Evolutionary conservation across 208 protist genomes (phyloP).

Genomic region (Leishmania gerbilli): DNA sequence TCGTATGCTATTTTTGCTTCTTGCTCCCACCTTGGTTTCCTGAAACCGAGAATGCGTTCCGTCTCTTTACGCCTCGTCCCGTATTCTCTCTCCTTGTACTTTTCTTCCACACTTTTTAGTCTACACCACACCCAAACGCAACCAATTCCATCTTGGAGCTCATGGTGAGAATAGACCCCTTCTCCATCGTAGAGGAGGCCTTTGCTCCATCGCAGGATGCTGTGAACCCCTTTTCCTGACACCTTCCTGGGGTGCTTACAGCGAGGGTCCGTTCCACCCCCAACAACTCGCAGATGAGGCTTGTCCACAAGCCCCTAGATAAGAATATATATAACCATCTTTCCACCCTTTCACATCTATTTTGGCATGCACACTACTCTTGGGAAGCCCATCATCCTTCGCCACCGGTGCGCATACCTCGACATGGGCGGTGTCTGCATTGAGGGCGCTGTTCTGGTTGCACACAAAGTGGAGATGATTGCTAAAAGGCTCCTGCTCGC

Average conservation of each 20-base stretch:
- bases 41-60: not conserved
- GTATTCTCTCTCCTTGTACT: not conserved
- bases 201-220: slow-evolving; percentile 28
- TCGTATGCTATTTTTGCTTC: not conserved
- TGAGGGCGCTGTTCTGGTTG: slow-evolving; percentile 56
- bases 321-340: slow-evolving; percentile 37
- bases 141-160: slow-evolving; percentile 13
- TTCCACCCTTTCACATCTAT: slow-evolving; percentile 74
- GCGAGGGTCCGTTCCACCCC: slow-evolving; percentile 10
- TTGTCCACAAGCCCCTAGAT: slow-evolving; percentile 35
- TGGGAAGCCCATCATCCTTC: slow-evolving; percentile 63
- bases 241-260: slow-evolving; percentile 28
- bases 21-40: not conserved
- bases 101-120: not conserved
- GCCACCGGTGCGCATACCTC: slow-evolving; percentile 71
- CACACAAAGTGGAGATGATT: slow-evolving; percentile 66
- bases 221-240: slow-evolving; percentile 25
- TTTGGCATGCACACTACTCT: slow-evolving; percentile 75
- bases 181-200: slow-evolving; percentile 25
- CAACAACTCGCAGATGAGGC: slow-evolving; percentile 18
- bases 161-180: slow-evolving; percentile 58
- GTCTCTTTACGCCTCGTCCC: not conserved
- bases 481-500: slow-evolving; percentile 79
- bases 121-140: not conserved
- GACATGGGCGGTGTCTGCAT: slow-evolving; percentile 71